Percentiles rank a stretch among this genome's conserved stretches.
phyloP scores from a whole-genome alignment of 768 basidiomycete species.

The Pleurotus tuoliensis region DNA sequence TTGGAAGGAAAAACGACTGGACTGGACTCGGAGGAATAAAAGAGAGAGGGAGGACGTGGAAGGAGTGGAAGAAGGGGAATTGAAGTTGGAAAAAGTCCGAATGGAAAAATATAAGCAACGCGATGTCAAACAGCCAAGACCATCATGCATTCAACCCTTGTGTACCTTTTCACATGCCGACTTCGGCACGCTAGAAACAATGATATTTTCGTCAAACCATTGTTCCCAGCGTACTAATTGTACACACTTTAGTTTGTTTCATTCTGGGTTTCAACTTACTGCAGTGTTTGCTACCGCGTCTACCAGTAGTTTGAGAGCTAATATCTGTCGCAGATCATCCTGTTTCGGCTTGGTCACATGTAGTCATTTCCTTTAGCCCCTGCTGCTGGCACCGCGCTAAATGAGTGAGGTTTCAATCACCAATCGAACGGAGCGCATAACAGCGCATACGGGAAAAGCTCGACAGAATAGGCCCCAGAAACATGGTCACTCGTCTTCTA shows the following conservation, averaged over 20 bases:
- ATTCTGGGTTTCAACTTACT: neutral
- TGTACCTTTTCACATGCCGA: slow-evolving; percentile 8
- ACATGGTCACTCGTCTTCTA: neutral
- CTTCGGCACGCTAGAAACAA: slow-evolving; percentile 5
- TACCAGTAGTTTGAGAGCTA: neutral
- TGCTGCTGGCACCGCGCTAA: too few relatives aligned
- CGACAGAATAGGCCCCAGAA: neutral
- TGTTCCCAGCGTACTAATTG: slow-evolving; percentile 6
- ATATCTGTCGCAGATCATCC: neutral
- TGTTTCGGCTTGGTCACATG: slow-evolving; percentile 1
- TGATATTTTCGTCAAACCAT: neutral
- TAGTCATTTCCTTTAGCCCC: neutral
- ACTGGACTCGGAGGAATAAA: slow-evolving; percentile 9
- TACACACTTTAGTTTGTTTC: neutral
- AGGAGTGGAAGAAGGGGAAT: slow-evolving; percentile 4
- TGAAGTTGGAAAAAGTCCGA: neutral
- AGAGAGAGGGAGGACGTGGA: slow-evolving; percentile 3
- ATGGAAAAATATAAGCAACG: slow-evolving; percentile 9
- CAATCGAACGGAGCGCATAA: neutral
- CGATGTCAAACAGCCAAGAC: slow-evolving; percentile 7
- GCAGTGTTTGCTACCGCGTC: neutral
- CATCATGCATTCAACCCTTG: slow-evolving; percentile 6
- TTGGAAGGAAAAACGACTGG: slow-evolving; percentile 8
- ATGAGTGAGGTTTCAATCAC: neutral
- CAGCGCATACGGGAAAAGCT: slow-evolving; percentile 4